phyloP scores from a whole-genome alignment of 2,329 filamentous ascomycete genomes.

The Ophiostoma angusticollis region DNA sequence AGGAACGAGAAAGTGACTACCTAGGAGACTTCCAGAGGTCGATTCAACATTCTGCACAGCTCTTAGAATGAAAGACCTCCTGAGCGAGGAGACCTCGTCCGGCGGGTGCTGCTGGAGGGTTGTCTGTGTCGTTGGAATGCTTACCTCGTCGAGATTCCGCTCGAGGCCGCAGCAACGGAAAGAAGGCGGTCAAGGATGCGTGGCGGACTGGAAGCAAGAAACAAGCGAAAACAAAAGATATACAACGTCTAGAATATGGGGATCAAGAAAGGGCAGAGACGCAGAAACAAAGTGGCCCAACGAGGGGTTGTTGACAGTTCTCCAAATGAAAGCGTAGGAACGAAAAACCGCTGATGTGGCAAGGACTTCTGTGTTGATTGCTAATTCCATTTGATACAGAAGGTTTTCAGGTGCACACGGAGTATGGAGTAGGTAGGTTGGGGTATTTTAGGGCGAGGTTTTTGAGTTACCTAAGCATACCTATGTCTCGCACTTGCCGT shows the following conservation, averaged over 20 bases:
- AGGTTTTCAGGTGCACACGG: too few relatives aligned
- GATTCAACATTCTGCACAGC: too few relatives aligned
- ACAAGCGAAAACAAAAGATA: background rate
- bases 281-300: slow-evolving; percentile 2
- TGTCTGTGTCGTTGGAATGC: background rate
- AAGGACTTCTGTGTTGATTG: slow-evolving; percentile 6
- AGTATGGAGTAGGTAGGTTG: too few relatives aligned
- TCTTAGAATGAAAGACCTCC: background rate
- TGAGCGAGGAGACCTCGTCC: background rate
- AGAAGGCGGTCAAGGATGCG: background rate
- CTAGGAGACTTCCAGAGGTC: too few relatives aligned
- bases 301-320: background rate
- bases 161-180: background rate
- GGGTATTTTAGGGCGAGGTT: too few relatives aligned
- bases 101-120: background rate
- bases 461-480: slow-evolving; percentile 11
- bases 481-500: background rate
- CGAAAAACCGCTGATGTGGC: slow-evolving; percentile 8
- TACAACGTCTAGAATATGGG: slow-evolving; percentile 3
- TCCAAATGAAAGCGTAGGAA: background rate
- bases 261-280: background rate
- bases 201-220: background rate
- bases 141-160: slow-evolving; percentile 4
- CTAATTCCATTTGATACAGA: slow-evolving; percentile 9
- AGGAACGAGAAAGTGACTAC: too few relatives aligned